Conservation (phyloP, 495 filamentous ascomycete genomes). For the Xylaria nigripes region DNA sequence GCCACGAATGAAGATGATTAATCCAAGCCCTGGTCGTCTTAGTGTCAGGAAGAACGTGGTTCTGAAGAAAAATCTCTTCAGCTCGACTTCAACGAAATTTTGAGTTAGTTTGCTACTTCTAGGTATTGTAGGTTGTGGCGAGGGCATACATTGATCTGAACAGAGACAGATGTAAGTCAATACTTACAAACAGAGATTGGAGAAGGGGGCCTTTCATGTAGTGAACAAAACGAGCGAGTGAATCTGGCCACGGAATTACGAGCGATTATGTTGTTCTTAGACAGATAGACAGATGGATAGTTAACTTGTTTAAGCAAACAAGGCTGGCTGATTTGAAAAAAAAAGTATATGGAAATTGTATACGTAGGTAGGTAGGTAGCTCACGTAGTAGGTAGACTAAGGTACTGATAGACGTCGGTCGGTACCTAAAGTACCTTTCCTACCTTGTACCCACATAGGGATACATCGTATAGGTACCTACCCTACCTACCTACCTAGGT, state of each 20-base stretch:
- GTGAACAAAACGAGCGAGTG: background rate
- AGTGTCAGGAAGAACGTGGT: background rate
- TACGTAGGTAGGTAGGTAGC: background rate
- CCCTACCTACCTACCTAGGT: too few relatives aligned
- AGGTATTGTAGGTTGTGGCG: constrained; percentile 1
- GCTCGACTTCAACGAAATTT: background rate
- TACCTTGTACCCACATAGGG: too few relatives aligned
- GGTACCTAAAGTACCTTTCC: too few relatives aligned
- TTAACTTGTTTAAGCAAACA: too few relatives aligned
- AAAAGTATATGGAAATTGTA: background rate
- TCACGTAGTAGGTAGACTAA: background rate
- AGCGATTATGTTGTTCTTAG: background rate
- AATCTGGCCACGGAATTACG: background rate
- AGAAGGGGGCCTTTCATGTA: background rate
- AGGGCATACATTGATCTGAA: background rate
- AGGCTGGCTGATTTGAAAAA: too few relatives aligned
- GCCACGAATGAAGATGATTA: background rate
- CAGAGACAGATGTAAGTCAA: background rate
- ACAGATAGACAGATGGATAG: background rate
- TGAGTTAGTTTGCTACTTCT: background rate
- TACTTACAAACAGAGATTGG: background rate
- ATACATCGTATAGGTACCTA: too few relatives aligned
- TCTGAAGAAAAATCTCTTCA: background rate
- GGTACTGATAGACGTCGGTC: too few relatives aligned
- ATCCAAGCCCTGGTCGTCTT: background rate